Evolutionary conservation across 345 rosid genomes (phyloP), one percentile per base, ranked within the genome.

Genomic region (Litchi chinensis): DNA sequence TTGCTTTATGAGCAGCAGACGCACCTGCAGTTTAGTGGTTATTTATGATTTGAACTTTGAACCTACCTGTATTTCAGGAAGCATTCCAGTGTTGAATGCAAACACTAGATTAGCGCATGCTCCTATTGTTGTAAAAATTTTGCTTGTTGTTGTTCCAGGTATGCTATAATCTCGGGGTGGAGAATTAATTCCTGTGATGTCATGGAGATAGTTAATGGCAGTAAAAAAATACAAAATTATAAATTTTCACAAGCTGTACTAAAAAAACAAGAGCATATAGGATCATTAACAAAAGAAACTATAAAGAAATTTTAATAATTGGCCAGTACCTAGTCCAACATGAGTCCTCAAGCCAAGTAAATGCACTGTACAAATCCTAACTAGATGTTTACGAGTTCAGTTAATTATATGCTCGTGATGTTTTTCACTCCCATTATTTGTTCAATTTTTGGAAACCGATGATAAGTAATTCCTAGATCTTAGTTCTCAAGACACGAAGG

Each of bases 11-110:
- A 66, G 67, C 65, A 39, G 56, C 19, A 37, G 50, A 46, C 50
- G 10, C 0, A 3, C 50, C 50, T 46, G 6, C 50, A 10, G 10
- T 46, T 46, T 3, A 46, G 59, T 54, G 59, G 50, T 13, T 68
- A 59, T 15, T 10, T 26, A 26, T 26, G 24, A 26, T 73, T 62
- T 37, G 37, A 41, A 37, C 74, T 40, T 19, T n/a, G 28, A 18
- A n/a, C 56, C 2, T 79, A 90, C 93, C 89, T 90, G 93, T 77
- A 96, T 94, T 80, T 96, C 99, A 62, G 98, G 99, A 78, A 94
- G 97, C 99, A 96, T 96, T 72, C 99, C 99, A 0, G 99, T 94
- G 77, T 96, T 96, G 79, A 88, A 96, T 63, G 97, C 97, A 70
- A 96, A 96, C 64, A 94, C 93, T 0, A 96, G 91, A 84, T 77